Evolutionary conservation across 768 basidiomycete genomes (phyloP).

Genomic region (Naganishia kalamii): DNA sequence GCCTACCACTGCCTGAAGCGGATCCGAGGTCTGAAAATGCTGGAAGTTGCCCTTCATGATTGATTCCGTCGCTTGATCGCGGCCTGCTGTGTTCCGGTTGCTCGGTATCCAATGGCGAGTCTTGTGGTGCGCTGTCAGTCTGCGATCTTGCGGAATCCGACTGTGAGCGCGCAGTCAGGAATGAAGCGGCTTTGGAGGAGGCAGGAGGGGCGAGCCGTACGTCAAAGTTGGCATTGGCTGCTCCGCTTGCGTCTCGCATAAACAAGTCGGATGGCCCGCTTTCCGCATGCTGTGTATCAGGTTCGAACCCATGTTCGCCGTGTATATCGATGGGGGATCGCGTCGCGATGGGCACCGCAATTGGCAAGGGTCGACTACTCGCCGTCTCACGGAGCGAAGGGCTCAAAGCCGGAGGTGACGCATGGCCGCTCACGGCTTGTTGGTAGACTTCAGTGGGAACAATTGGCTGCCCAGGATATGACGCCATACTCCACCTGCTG

Average conservation of each 20-base stretch:
- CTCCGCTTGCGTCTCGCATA: conserved; percentile 4
- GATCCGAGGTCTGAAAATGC: neutral
- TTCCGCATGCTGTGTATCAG: no score
- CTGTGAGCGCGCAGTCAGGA: neutral
- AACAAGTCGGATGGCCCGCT: neutral
- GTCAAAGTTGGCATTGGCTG: neutral
- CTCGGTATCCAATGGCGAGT: neutral
- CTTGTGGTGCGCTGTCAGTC: neutral
- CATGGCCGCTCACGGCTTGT: neutral
- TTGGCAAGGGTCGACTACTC: neutral
- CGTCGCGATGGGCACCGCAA: neutral
- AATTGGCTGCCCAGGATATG: conserved; percentile 1
- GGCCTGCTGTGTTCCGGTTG: neutral
- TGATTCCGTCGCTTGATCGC: neutral
- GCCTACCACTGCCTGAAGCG: neutral
- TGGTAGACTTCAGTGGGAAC: neutral
- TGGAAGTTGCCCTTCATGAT: neutral
- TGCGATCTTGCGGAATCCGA: neutral
- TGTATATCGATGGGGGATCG: neutral
- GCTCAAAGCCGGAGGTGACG: neutral
- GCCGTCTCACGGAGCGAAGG: neutral
- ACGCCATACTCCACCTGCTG: neutral
- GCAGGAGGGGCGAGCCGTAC: no score
- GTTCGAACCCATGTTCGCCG: neutral
- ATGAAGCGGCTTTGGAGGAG: conserved; percentile 1